Conservation (phyloP, 2,329 filamentous ascomycete species). For the Sclerotinia nivalis region DNA sequence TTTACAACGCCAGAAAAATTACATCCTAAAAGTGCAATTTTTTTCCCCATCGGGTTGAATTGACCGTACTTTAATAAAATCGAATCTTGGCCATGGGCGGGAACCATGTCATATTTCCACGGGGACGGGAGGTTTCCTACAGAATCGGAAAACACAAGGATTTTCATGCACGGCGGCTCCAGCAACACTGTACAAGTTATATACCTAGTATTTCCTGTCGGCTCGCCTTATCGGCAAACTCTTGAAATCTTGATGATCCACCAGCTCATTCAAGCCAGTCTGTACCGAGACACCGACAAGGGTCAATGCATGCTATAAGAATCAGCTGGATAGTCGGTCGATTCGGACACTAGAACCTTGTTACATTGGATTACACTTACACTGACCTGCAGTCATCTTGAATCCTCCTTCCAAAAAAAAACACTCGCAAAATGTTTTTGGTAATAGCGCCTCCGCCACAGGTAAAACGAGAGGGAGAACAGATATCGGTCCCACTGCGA, state of each 20-base stretch:
- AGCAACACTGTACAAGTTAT: not conserved
- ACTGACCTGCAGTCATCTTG: not conserved
- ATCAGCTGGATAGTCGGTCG: not conserved
- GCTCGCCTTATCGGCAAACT: constrained; percentile 5
- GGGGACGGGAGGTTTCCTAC: not conserved
- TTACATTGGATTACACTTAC: not conserved
- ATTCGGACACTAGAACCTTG: not conserved
- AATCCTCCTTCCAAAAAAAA: not conserved
- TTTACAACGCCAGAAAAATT: not conserved
- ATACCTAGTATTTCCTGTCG: not conserved
- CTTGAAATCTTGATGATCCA: not conserved
- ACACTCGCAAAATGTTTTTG: constrained; percentile 11
- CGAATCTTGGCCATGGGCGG: not conserved
- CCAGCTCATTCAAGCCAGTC: not conserved
- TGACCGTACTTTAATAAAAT: not conserved
- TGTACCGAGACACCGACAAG: not conserved
- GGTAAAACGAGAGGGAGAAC: not conserved
- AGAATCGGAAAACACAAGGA: not conserved
- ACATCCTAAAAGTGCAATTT: not conserved
- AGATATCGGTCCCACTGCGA: not conserved
- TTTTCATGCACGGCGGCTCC: not conserved
- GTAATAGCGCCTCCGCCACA: constrained; percentile 5
- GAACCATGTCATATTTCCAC: not conserved
- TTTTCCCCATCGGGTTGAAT: not conserved
- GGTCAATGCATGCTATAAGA: not conserved